Evolutionary conservation across 176 grass and related monocot species (phyloP), one percentile per base, ranked within the genome.

Genomic region (Poa pratensis): DNA sequence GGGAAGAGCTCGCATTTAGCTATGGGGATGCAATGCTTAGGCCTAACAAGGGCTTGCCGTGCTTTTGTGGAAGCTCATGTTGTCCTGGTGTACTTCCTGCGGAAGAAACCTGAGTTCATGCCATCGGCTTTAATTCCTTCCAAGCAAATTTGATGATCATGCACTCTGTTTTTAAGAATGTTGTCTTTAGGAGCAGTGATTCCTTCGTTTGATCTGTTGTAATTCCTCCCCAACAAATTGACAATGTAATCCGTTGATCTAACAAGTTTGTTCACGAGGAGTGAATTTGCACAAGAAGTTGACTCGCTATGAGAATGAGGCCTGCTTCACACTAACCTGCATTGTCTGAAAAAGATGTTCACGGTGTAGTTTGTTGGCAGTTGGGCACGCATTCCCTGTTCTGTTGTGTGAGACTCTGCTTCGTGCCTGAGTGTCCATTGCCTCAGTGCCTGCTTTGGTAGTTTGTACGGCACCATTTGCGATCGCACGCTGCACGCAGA

Each of bases 51-150:
- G 87, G 87, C 49, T 86, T 87, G 45, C 85, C 72, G 4, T 98
- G 95, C 74, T 94, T 92, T 43, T 98, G 96, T 46, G 83, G 81
- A 60, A 95, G 89, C 81, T 84, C 16, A 18, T 67, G 67, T 60
- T 98, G 93, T 80, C 20, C n/a, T 57, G 96, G 96, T 53, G 64
- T 85, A 37, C 69, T 98, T 75, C 93, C 96, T 73, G 91, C 96
- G 6, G 96, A 98, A 82, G 87, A 98, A 81, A 98, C 91, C 75
- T 95, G 83, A 92, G 23, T 18, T 48, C 2, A 37, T 40, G 28
- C 4, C 23, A 46, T 55, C 2, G 9, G 49, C 12, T 90, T 72
- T 53, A 75, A 19, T 42, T 74, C 18, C 9, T 64, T 75, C 14
- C 2, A 5, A 27, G 19, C 13, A 23, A 67, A 28, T 75, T 71